phyloP scores from a whole-genome alignment of 2,329 filamentous ascomycete species.

The Falciphora oryzae region DNA sequence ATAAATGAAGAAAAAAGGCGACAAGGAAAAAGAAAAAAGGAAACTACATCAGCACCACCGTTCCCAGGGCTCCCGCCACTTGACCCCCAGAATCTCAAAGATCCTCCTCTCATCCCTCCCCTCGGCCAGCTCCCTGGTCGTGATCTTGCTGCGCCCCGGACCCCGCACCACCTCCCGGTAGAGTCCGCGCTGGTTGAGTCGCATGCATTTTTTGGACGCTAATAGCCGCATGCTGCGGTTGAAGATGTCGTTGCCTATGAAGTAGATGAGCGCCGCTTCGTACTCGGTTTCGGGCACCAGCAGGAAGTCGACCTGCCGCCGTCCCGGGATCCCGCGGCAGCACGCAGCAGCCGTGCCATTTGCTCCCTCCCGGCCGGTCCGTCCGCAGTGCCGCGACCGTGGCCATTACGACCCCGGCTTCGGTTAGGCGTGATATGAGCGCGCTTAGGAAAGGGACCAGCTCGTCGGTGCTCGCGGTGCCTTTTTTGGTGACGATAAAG shows the following conservation, averaged over 20 bases:
- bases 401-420: no score
- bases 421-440: no score
- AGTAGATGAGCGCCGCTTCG: constrained; percentile 84
- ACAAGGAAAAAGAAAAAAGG: not conserved
- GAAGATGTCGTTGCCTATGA: constrained; percentile 92
- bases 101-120: constrained; percentile 71
- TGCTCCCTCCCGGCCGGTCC: no score
- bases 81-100: constrained; percentile 75
- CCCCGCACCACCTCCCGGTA: constrained; percentile 65
- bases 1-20: not conserved
- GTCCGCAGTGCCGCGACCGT: no score
- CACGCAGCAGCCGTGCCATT: no score
- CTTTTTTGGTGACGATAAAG: constrained; percentile 68
- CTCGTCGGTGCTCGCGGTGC: no score
- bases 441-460: no score
- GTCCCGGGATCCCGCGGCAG: no score
- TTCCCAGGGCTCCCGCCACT: constrained; percentile 73
- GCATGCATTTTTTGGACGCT: constrained; percentile 74
- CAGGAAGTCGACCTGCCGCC: constrained; percentile 63
- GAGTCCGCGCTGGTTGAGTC: constrained; percentile 77
- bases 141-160: constrained; percentile 51
- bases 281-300: constrained; percentile 74
- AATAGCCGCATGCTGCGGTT: constrained; percentile 75
- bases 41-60: constrained; percentile 58
- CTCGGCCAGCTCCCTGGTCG: constrained; percentile 66